Evolutionary conservation across 352 stramenopile species (phyloP), one percentile per base, ranked within the genome.

Genomic region (Globisporangium spiculum): DNA sequence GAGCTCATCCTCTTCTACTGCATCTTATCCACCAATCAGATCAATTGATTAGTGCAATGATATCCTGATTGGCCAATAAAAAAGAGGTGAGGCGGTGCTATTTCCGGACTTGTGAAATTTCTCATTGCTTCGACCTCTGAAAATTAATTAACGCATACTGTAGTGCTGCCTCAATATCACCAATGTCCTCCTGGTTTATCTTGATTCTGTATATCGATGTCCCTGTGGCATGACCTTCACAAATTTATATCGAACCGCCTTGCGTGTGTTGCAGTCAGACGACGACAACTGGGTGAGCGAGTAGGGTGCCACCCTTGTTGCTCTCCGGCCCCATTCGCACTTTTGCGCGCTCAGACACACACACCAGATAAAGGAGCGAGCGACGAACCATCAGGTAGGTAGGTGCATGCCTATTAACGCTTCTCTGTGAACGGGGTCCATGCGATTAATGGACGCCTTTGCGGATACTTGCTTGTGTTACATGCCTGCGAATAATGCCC

Each of bases 281-380:
- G 6, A 18, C 27, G 27, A 30, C 36, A 44, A 16, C 36, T 44
- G 38, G 38, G 12, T 46, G 38, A 18, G 12, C 6, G 32, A 10
- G 30, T 32, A 1, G 36, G 8, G 12, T 46, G 38, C 38, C 12
- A 3, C 38, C 38, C 27, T 32, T 32, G 27, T 46, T 46, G 38
- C 38, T 46, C 38, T 46, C 53, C 16, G 53, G 53, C 26, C 53
- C 26, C 55, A 60, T 60, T 60, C 55, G 26, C 27, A 24, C 22
- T 41, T 60, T 60, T 60, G 55, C 55, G 55, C 30, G 8, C 55
- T 60, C 6, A 26, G 54, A 18, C 26, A 27, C 26, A 46, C 22
- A 16, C 12, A 60, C 5, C 26, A 60, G 7, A n/a, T 16, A 24
- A 30, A 34, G 24, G 52, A 58, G 52, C 14, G 52, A 59, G 53